A percentile compares a stretch with the other conserved stretches of the same genome.
Evolutionary conservation across 148 eudicot genomes (phyloP).

Genomic region (Arctostaphylos glauca): DNA sequence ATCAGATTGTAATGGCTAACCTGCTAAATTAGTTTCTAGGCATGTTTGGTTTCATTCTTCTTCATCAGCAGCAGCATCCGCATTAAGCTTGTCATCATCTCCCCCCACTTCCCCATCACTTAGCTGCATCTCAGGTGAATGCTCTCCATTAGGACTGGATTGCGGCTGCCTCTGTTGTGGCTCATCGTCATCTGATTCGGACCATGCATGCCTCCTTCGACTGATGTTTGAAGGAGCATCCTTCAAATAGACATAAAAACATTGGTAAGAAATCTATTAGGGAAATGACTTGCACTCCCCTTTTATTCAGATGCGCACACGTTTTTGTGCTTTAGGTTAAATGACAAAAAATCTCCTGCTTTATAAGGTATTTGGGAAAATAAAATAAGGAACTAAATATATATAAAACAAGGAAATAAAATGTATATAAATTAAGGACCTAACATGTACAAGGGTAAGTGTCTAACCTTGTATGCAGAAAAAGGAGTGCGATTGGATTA

Average conservation of each 20-base stretch:
- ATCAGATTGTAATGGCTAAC: background rate
- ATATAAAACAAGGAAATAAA: background rate
- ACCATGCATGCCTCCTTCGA: slow-evolving; percentile 66
- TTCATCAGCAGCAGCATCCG: slow-evolving; percentile 29
- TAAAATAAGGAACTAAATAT: background rate
- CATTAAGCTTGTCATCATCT: slow-evolving; percentile 24
- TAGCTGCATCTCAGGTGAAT: slow-evolving; percentile 44
- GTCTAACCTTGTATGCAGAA: background rate
- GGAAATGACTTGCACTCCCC: background rate
- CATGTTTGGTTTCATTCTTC: slow-evolving; percentile 15
- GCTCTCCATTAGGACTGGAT: slow-evolving; percentile 41
- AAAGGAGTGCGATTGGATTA: background rate
- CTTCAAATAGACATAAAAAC: slow-evolving; percentile 22
- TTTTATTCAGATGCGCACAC: too few relatives aligned
- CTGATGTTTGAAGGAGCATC: slow-evolving; percentile 50
- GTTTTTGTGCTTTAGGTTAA: background rate
- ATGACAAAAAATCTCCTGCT: background rate
- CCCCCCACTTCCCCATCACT: slow-evolving; percentile 45
- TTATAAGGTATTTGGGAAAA: background rate
- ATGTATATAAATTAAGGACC: background rate
- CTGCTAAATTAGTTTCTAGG: background rate
- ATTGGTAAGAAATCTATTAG: background rate
- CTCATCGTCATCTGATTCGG: slow-evolving; percentile 95
- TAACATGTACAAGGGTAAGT: background rate
- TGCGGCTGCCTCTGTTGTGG: slow-evolving; percentile 41